Base-by-base conservation (phyloP, 2,329 filamentous ascomycete species). In the Reticulascus tulasneorum region DNA sequence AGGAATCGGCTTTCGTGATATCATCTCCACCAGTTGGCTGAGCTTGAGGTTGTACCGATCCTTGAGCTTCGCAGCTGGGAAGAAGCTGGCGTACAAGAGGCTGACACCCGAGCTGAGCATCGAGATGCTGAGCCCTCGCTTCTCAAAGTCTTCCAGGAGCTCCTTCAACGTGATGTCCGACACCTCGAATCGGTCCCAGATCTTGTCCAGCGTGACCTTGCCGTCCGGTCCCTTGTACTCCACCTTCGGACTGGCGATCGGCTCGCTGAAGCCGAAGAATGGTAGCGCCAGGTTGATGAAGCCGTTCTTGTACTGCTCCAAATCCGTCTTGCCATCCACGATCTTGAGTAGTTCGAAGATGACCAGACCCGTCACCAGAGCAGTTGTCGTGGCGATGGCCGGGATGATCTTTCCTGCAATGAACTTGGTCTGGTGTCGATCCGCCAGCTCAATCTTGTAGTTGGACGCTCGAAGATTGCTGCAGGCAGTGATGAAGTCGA, bases 391-490 rank as follows among this genome's bases (percentile, higher is more conserved):
- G 28, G 93, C 93, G 62, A 98, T 98, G 29, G 93, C 93, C 16
- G 93, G 93, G 48, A 98, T 98, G 51, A 98, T 98, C 77, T 98
- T 98, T 60, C 93, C 93, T 21, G 93, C 94, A 58, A 98, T 98
- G 64, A 98, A 97, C 72, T 98, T 98, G 44, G 91, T 98, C 81
- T 93, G 94, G 75, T 96, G 93, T 44, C 88, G 79, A 57, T 98
- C 91, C 1, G 93, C 90, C 46, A 82, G 77, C 54, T 87, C 80
- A 49, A 98, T 98, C 63, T 93, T 94, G 77, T 98, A 98, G 69
- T 98, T 98, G 63, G 94, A 85, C 1, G 93, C 93, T 42, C 94
- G 86, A 42, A 98, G 72, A 60, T 98, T 98, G 70, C 90, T 96
- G 47, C 90, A 90, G 2, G 90, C 89, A 7, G 93, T 94, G 65